These are phyloP conservation scores for Pleurotus salmoneostramineus DNA, from an alignment of 768 basidiomycete species.

Conservation along the genomic window DNA sequence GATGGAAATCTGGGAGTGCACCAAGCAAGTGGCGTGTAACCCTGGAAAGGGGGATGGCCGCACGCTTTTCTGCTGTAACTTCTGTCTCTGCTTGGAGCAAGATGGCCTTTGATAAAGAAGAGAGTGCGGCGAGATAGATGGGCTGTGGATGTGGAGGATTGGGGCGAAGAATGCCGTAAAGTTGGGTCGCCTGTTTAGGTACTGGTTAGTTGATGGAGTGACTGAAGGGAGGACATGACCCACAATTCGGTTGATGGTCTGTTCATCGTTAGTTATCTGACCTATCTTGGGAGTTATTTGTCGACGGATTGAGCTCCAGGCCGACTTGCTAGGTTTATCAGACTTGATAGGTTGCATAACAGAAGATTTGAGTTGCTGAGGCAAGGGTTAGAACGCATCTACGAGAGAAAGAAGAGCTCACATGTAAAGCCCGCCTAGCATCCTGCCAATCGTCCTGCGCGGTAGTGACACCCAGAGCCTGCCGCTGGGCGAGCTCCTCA, in stretches of 20 bases:
- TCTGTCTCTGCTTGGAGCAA: constrained; percentile 92
- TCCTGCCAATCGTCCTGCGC: constrained; percentile 63
- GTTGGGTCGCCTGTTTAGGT: constrained; percentile 31
- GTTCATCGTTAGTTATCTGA: constrained; percentile 72
- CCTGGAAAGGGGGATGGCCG: constrained; percentile 78
- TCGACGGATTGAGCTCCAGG: constrained; percentile 67
- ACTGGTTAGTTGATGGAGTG: constrained; percentile 6
- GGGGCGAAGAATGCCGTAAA: constrained; percentile 31
- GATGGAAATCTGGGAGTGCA: constrained; percentile 51
- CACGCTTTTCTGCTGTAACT: constrained; percentile 82
- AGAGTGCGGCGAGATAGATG: constrained; percentile 76
- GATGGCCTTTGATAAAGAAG: constrained; percentile 85
- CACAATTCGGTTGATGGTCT: constrained; percentile 63
- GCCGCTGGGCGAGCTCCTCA: constrained; percentile 34
- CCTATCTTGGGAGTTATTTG: constrained; percentile 86
- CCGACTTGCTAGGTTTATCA: constrained; percentile 46
- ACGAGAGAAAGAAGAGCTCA: constrained; percentile 20
- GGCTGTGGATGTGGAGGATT: constrained; percentile 24
- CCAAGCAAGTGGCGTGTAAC: constrained; percentile 72
- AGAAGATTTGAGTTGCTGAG: constrained; percentile 59
- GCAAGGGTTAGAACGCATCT: background rate
- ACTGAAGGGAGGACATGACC: constrained; percentile 22
- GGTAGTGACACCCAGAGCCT: constrained; percentile 46
- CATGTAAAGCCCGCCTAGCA: constrained; percentile 52
- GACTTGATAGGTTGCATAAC: constrained; percentile 63